phyloP scores from a whole-genome alignment of 352 stramenopile species.

The Pilasporangium apinafurcum region DNA sequence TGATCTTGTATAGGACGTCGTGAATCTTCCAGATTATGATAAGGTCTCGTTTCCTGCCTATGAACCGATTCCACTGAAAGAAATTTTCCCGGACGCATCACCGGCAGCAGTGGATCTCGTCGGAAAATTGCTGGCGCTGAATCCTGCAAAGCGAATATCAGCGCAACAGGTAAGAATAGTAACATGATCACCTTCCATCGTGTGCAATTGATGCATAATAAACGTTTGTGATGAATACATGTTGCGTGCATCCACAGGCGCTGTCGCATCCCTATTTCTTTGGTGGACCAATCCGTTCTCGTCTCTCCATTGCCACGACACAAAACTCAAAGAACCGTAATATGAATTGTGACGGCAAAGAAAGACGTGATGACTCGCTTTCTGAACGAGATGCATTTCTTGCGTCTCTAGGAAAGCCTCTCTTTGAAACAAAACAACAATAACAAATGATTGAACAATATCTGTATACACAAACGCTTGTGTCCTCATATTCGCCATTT shows the following conservation, averaged over 20 bases:
- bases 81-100: slow-evolving; percentile 41
- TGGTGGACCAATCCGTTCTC: slow-evolving; percentile 11
- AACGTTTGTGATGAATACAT: neutral
- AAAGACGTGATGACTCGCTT: slow-evolving; percentile 1
- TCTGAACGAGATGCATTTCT: slow-evolving; percentile 14
- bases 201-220: neutral
- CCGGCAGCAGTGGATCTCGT: slow-evolving; percentile 43
- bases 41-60: slow-evolving; percentile 68
- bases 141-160: slow-evolving; percentile 26
- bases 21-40: slow-evolving; percentile 50
- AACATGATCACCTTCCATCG: too few species aligned
- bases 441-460: slow-evolving; percentile 2
- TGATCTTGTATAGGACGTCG: slow-evolving; percentile 18
- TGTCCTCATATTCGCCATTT: neutral
- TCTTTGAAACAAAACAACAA: slow-evolving; percentile 4
- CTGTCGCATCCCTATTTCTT: slow-evolving; percentile 45
- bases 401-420: slow-evolving; percentile 24
- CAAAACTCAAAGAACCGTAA: neutral
- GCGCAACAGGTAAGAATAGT: slow-evolving; percentile 36
- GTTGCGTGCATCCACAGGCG: slow-evolving; percentile 8
- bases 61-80: slow-evolving; percentile 23
- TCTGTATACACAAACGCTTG: neutral
- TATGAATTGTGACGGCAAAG: neutral
- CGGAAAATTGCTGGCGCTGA: slow-evolving; percentile 21
- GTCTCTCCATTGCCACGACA: slow-evolving; percentile 8